These are phyloP conservation scores for Ophiostoma populinum DNA, from an alignment of 2,329 filamentous ascomycete species.

Conservation along the genomic window DNA sequence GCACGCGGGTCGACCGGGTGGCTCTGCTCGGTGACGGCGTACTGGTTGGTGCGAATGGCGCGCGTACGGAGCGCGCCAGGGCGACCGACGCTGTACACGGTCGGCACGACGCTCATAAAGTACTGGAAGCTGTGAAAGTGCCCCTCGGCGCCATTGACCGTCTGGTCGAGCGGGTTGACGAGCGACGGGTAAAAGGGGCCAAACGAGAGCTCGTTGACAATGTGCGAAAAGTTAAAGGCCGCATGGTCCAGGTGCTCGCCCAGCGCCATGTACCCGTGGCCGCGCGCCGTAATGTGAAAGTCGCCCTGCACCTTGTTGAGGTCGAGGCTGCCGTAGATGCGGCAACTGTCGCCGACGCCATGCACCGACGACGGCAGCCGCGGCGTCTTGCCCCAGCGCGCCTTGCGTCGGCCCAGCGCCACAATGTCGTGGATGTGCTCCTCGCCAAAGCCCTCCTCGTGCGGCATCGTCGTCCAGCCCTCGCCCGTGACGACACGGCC, in stretches of 20 bases:
- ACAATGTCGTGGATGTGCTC: constrained; percentile 88
- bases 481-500: constrained; percentile 39
- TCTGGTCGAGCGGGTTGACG: constrained; percentile 84
- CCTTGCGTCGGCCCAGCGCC: constrained; percentile 43
- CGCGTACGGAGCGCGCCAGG: constrained; percentile 23
- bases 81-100: constrained; percentile 59
- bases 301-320: constrained; percentile 96
- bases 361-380: constrained; percentile 39
- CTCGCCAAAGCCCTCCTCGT: constrained; percentile 55
- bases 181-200: constrained; percentile 92
- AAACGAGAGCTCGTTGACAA: constrained; percentile 90
- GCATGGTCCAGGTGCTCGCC: constrained; percentile 66
- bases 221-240: constrained; percentile 94
- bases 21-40: constrained; percentile 85
- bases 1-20: constrained; percentile 49
- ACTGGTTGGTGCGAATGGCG: constrained; percentile 86
- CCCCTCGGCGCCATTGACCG: constrained; percentile 53
- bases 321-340: constrained; percentile 77
- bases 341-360: constrained; percentile 50
- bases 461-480: constrained; percentile 31
- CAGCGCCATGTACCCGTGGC: constrained; percentile 81
- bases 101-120: constrained; percentile 88
- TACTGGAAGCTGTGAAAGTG: constrained; percentile 98
- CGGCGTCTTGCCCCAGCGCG: constrained; percentile 62
- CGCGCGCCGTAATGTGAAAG: constrained; percentile 90